Conservation (phyloP, 352 stramenopile genomes). For the Phytophthora nicotianae region DNA sequence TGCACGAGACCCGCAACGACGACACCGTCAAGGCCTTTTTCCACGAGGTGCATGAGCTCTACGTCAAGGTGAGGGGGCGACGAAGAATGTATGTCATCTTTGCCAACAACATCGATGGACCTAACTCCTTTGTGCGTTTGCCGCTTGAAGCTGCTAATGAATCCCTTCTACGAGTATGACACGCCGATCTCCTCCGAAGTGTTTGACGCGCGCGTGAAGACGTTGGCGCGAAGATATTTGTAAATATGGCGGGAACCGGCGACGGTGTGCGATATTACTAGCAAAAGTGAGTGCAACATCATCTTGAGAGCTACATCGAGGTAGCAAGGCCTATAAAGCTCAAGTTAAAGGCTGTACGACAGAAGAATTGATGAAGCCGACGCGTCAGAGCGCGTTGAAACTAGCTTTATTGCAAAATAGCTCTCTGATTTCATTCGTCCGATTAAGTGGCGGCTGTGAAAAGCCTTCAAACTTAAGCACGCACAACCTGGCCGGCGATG, state of each 20-base stretch:
- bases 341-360: not conserved
- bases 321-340: not conserved
- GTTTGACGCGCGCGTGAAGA: constrained; percentile 93
- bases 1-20: constrained; percentile 95
- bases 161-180: constrained; percentile 97
- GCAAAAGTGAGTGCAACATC: not conserved
- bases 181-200: constrained; percentile 93
- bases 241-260: constrained; percentile 32
- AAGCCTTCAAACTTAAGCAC: constrained; percentile 66
- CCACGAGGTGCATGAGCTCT: constrained; percentile 97
- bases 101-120: constrained; percentile 1
- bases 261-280: not conserved
- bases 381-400: constrained; percentile 17
- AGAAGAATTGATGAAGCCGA: constrained; percentile 16
- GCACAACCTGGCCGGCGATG: constrained; percentile 96
- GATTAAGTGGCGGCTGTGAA: constrained; percentile 31
- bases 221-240: constrained; percentile 90
- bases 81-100: no score
- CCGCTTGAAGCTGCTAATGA: constrained; percentile 90
- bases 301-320: not conserved
- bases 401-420: constrained; percentile 68
- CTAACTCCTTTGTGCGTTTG: constrained; percentile 11
- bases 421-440: constrained; percentile 47
- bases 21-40: constrained; percentile 97
- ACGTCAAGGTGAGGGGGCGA: constrained; percentile 90